Percentiles rank a stretch among this genome's conserved stretches.
These are phyloP conservation scores for Sclerotinia minor DNA, from an alignment of 2,329 filamentous ascomycete species.

Conservation along the genomic window DNA sequence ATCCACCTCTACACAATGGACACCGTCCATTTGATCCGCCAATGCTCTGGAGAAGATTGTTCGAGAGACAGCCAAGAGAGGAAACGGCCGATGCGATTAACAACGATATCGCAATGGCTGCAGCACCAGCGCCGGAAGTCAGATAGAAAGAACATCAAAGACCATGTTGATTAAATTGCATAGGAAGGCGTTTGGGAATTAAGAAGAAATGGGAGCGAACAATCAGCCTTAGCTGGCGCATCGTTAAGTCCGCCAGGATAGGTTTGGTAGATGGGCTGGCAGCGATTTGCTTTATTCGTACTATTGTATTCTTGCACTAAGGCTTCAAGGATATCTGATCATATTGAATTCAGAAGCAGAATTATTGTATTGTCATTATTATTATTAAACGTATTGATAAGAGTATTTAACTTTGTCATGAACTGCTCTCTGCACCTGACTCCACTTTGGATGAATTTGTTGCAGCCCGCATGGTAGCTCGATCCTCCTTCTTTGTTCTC, in stretches of 20 bases:
- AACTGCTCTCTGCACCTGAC: neutral
- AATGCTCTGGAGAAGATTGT: slow-evolving; percentile 82
- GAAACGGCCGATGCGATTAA: slow-evolving; percentile 57
- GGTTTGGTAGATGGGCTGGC: slow-evolving; percentile 4
- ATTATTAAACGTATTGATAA: slow-evolving; percentile 1
- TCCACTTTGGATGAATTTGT: neutral
- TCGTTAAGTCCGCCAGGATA: neutral
- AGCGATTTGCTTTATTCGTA: neutral
- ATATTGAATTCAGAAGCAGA: neutral
- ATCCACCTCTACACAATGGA: slow-evolving; percentile 84
- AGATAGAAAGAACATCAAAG: slow-evolving; percentile 34
- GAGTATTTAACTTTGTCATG: neutral
- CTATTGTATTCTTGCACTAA: neutral
- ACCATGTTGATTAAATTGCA: neutral
- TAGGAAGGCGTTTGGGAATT: slow-evolving; percentile 27
- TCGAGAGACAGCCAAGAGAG: slow-evolving; percentile 60
- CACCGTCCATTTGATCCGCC: slow-evolving; percentile 87
- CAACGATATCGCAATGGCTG: slow-evolving; percentile 63
- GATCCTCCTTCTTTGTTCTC: slow-evolving; percentile 1
- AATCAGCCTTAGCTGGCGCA: neutral
- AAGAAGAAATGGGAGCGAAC: slow-evolving; percentile 1
- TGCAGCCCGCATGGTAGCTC: neutral
- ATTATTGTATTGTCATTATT: slow-evolving; percentile 2
- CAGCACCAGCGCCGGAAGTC: slow-evolving; percentile 44
- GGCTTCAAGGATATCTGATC: neutral